Conservation (phyloP, 768 basidiomycete genomes). For the Amanita fuliginea region DNA sequence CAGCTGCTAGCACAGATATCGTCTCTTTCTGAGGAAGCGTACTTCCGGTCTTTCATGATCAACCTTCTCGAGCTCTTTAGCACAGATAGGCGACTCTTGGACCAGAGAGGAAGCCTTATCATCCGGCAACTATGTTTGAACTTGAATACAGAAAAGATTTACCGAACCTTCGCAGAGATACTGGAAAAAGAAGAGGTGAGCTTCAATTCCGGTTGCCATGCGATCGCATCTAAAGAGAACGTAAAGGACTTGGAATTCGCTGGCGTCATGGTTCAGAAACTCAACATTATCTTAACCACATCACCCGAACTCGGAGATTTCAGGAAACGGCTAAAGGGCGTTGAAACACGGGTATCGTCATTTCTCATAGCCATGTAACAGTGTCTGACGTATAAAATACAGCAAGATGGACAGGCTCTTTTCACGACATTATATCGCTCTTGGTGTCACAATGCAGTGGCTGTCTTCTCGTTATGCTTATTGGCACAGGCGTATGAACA, state of each 20-base stretch:
- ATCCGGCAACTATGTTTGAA: constrained; percentile 91
- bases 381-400: not conserved
- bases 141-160: constrained; percentile 92
- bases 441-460: constrained; percentile 98
- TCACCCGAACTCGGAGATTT: constrained; percentile 95
- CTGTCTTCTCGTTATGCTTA: constrained; percentile 91
- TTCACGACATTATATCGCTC: constrained; percentile 92
- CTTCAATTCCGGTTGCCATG: not conserved
- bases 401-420: constrained; percentile 94
- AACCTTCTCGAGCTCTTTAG: constrained; percentile 92
- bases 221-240: not conserved
- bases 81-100: constrained; percentile 83
- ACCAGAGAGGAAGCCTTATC: constrained; percentile 89
- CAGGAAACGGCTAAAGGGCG: constrained; percentile 80
- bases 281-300: constrained; percentile 94
- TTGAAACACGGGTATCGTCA: constrained; percentile 75
- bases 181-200: constrained; percentile 94
- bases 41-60: constrained; percentile 93
- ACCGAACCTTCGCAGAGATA: constrained; percentile 92
- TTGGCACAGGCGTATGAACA: constrained; percentile 98
- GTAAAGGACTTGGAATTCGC: constrained; percentile 92
- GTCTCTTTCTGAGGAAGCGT: constrained; percentile 87
- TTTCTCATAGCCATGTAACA: not conserved
- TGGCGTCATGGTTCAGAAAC: constrained; percentile 93
- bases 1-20: constrained; percentile 96